phyloP scores from a whole-genome alignment of 1,284 basidiomycete species.

The Naganishia albida region DNA sequence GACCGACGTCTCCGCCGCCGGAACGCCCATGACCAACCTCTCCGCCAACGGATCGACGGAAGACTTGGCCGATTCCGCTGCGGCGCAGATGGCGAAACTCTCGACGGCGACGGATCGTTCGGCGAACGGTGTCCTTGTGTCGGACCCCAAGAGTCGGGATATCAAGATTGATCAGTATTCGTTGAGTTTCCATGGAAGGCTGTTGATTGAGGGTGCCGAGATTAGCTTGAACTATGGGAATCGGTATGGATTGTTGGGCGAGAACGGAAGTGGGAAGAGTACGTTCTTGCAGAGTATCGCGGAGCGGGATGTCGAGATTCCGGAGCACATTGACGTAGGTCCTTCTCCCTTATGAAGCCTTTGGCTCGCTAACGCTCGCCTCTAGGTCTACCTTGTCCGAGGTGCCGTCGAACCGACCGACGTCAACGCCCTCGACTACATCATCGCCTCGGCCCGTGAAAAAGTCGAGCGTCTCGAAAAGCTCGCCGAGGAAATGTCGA shows the following conservation, averaged over 20 bases:
- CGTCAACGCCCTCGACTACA: slow-evolving; percentile 93
- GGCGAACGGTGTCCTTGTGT: slow-evolving; percentile 86
- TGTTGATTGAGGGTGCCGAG: slow-evolving; percentile 86
- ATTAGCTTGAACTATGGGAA: slow-evolving; percentile 96
- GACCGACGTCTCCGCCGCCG: slow-evolving; percentile 59
- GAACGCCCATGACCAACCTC: slow-evolving; percentile 74
- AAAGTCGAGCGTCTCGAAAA: slow-evolving; percentile 96
- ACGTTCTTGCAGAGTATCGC: slow-evolving; percentile 66
- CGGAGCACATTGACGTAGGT: slow-evolving; percentile 79
- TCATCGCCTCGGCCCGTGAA: slow-evolving; percentile 84
- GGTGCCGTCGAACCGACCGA: slow-evolving; percentile 98
- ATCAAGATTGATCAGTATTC: slow-evolving; percentile 97
- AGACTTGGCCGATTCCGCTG: slow-evolving; percentile 49
- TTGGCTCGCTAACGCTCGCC: slow-evolving; percentile 14
- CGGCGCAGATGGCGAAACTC: slow-evolving; percentile 77
- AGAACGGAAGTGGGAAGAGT: slow-evolving; percentile 93
- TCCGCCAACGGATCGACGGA: slow-evolving; percentile 74
- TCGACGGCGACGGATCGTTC: slow-evolving; percentile 85
- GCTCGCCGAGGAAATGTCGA: slow-evolving; percentile 89
- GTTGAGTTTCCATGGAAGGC: slow-evolving; percentile 93
- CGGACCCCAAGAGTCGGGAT: slow-evolving; percentile 88
- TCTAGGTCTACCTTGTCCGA: slow-evolving; percentile 84
- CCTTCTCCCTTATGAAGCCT: neutral
- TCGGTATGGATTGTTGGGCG: slow-evolving; percentile 85
- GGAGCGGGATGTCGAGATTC: slow-evolving; percentile 91